Evolutionary conservation across 2,329 filamentous ascomycete species (phyloP).

Genomic region (Aspergillus oerlinghausenensis): DNA sequence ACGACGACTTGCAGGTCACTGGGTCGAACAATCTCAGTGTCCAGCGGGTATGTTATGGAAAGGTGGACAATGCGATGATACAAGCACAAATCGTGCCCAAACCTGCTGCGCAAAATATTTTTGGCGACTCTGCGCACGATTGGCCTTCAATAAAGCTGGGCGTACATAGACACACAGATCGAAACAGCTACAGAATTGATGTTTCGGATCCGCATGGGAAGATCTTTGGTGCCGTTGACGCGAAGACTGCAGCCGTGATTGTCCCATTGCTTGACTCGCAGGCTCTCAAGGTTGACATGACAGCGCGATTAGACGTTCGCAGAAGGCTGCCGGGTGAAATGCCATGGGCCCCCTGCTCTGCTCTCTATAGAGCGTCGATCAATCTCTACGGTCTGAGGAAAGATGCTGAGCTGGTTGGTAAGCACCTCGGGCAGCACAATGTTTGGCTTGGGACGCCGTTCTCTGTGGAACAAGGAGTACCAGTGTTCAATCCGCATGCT

Average conservation of each 20-base stretch:
- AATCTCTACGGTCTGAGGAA: conserved; percentile 75
- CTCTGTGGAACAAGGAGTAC: conserved; percentile 62
- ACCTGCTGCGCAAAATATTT: conserved; percentile 56
- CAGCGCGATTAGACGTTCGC: conserved; percentile 65
- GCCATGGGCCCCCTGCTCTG: conserved; percentile 59
- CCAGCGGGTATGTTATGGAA: conserved; percentile 76
- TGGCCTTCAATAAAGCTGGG: conserved; percentile 74
- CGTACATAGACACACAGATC: conserved; percentile 56
- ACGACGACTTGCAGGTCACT: conserved; percentile 38
- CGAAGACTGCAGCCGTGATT: conserved; percentile 61
- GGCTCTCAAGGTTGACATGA: conserved; percentile 61
- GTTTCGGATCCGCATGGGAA: conserved; percentile 67
- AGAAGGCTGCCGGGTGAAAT: conserved; percentile 60
- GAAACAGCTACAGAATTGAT: conserved; percentile 57
- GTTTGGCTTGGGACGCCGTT: conserved; percentile 64
- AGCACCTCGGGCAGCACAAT: conserved; percentile 60
- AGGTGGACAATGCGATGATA: conserved; percentile 63
- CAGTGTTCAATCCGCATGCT: conserved; percentile 73
- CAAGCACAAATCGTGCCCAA: conserved; percentile 67
- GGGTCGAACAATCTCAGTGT: conserved; percentile 57
- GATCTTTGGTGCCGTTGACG: conserved; percentile 73
- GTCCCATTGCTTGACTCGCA: conserved; percentile 68
- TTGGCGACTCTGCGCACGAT: conserved; percentile 47
- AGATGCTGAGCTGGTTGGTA: conserved; percentile 61
- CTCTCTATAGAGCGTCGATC: conserved; percentile 61